Evolutionary conservation across 1,284 basidiomycete genomes (phyloP).

Genomic region (Rhodotorula sp.): DNA sequence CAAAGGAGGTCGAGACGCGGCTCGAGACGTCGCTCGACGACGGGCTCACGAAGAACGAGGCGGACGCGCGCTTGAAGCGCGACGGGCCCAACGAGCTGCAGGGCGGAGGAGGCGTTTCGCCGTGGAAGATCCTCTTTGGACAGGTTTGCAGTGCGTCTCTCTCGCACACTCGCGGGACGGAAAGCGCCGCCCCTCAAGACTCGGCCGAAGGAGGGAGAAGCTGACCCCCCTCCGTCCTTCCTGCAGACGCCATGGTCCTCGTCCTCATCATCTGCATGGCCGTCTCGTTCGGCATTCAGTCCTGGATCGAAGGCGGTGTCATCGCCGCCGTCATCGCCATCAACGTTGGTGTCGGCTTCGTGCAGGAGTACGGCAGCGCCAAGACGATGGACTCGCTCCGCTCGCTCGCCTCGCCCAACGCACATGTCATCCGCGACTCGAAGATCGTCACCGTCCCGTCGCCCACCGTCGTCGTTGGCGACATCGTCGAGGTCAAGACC

Average conservation of each 20-base stretch:
- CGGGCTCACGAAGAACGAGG: constrained; percentile 49
- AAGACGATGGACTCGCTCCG: constrained; percentile 64
- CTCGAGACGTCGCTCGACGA: constrained; percentile 28
- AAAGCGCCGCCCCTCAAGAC: too few species aligned
- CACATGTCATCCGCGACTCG: constrained; percentile 62
- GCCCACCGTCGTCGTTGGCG: constrained; percentile 62
- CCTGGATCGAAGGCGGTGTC: constrained; percentile 64
- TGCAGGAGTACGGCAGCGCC: constrained; percentile 59
- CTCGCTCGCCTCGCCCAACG: constrained; percentile 64
- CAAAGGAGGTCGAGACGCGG: constrained; percentile 20
- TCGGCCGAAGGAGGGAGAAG: neutral
- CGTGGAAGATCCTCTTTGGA: constrained; percentile 30
- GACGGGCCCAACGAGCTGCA: constrained; percentile 54
- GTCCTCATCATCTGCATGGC: constrained; percentile 63
- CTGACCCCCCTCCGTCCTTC: neutral
- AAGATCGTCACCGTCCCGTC: constrained; percentile 60
- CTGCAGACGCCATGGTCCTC: constrained; percentile 37
- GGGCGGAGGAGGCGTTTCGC: constrained; percentile 48
- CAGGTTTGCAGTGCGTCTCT: constrained; percentile 54
- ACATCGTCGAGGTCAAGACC: constrained; percentile 49
- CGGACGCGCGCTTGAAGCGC: constrained; percentile 43
- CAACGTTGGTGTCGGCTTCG: constrained; percentile 51
- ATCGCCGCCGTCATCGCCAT: constrained; percentile 49
- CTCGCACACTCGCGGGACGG: constrained; percentile 32
- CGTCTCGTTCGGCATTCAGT: constrained; percentile 65